Evolutionary conservation across 2,329 filamentous ascomycete species (phyloP).

Genomic region (Tolypocladium endophyticum): DNA sequence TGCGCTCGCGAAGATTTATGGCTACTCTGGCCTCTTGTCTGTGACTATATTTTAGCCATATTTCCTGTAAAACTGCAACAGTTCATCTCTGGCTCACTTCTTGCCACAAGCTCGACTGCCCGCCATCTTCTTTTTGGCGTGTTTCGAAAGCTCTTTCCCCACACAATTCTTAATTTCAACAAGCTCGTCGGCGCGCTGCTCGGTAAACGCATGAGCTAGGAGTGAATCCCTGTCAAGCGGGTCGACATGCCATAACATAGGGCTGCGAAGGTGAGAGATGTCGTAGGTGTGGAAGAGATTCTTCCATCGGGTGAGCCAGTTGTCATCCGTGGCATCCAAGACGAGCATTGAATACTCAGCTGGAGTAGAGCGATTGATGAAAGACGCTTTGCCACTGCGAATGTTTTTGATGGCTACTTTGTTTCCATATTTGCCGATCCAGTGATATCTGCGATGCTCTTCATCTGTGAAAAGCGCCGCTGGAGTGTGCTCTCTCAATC

Average conservation of each 20-base stretch:
- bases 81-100: constrained; percentile 22
- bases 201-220: constrained; percentile 55
- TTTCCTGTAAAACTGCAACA: too few species aligned
- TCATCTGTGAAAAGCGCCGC: constrained; percentile 76
- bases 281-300: constrained; percentile 56
- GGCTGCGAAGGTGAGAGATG: constrained; percentile 64
- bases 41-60: too few species aligned
- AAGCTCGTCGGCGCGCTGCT: constrained; percentile 51
- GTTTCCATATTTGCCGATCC: constrained; percentile 56
- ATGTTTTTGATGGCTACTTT: constrained; percentile 45
- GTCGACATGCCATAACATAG: constrained; percentile 77
- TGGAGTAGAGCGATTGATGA: not conserved
- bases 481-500: constrained; percentile 61
- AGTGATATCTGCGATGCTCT: constrained; percentile 72
- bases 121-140: constrained; percentile 56
- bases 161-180: constrained; percentile 64
- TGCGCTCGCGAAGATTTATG: constrained; percentile 56
- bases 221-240: constrained; percentile 65
- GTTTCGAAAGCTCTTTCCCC: constrained; percentile 71
- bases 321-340: constrained; percentile 51
- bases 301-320: constrained; percentile 65
- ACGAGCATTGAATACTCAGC: constrained; percentile 43
- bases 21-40: constrained; percentile 31
- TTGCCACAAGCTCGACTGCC: constrained; percentile 22
- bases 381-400: constrained; percentile 20